Conservation (phyloP, 768 basidiomycete species). For the Daedaleopsis nitida region DNA sequence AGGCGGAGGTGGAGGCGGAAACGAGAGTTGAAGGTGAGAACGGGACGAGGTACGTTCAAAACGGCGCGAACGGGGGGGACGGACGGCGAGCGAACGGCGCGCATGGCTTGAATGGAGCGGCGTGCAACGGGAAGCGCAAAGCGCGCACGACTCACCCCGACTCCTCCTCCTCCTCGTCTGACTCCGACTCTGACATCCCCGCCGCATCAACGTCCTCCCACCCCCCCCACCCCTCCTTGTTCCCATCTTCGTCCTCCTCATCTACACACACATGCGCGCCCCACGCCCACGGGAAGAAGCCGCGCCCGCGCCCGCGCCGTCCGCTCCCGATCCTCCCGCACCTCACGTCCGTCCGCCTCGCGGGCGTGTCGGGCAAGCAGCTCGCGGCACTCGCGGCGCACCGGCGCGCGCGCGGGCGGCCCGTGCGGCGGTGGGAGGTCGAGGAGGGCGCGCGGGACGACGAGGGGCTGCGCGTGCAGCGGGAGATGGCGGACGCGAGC, state of each 20-base stretch:
- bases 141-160: conserved; percentile 1
- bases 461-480: conserved; percentile 17
- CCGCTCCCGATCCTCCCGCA: conserved; percentile 22
- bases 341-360: conserved; percentile 19
- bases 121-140: conserved; percentile 7
- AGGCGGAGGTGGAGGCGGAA: neutral
- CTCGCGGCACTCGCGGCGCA: conserved; percentile 19
- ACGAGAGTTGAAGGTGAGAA: neutral
- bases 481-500: neutral
- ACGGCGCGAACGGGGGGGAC: neutral
- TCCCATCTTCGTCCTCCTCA: no score
- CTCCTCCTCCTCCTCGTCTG: no score
- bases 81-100: neutral
- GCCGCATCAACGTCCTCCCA: neutral
- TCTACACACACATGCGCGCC: no score
- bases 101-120: neutral
- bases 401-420: conserved; percentile 15
- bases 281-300: no score
- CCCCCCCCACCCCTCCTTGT: neutral
- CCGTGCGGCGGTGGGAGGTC: conserved; percentile 22
- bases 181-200: neutral
- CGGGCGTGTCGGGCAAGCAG: conserved; percentile 16
- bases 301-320: no score
- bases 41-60: neutral
- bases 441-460: conserved; percentile 22